Percentiles rank a stretch among this genome's conserved stretches.
Conservation (phyloP, 2,329 filamentous ascomycete genomes). For the Aspergillus sp. region DNA sequence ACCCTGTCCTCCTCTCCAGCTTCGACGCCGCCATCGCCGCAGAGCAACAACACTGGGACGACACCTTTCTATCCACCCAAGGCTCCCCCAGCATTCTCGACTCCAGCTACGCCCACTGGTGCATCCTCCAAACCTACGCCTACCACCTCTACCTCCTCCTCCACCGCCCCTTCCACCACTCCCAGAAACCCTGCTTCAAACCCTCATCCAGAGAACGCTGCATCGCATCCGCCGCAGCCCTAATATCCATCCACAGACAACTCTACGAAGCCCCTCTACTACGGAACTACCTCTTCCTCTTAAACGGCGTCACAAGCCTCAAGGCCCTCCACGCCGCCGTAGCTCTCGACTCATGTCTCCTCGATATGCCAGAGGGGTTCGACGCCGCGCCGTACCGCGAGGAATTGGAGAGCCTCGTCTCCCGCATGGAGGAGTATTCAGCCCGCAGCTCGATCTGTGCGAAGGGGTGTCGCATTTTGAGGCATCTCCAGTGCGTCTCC, state of each 20-base stretch:
- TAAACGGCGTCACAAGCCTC: background rate
- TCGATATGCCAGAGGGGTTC: too few relatives aligned
- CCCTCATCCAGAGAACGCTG: slow-evolving; percentile 20
- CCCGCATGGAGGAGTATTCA: too few relatives aligned
- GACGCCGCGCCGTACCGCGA: too few relatives aligned
- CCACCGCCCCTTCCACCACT: slow-evolving; percentile 24
- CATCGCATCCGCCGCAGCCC: slow-evolving; percentile 18
- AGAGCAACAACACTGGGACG: slow-evolving; percentile 22
- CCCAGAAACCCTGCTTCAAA: background rate
- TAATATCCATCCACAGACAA: slow-evolving; percentile 23
- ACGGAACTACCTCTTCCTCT: background rate
- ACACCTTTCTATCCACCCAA: slow-evolving; percentile 12
- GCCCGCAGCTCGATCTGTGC: too few relatives aligned
- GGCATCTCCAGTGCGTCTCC: too few relatives aligned
- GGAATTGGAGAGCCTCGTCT: too few relatives aligned
- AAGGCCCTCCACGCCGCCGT: background rate
- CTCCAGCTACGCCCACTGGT: slow-evolving; percentile 26
- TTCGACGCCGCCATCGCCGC: slow-evolving; percentile 18
- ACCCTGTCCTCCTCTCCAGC: slow-evolving; percentile 1
- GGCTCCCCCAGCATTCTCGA: slow-evolving; percentile 20
- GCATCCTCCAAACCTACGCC: slow-evolving; percentile 31
- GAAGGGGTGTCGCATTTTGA: too few relatives aligned
- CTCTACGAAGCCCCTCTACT: background rate
- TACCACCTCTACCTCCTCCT: slow-evolving; percentile 31
- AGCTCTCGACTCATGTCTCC: background rate